Base-by-base conservation (phyloP, 805 yeast species). In the Saccharomyces eubayanus region DNA sequence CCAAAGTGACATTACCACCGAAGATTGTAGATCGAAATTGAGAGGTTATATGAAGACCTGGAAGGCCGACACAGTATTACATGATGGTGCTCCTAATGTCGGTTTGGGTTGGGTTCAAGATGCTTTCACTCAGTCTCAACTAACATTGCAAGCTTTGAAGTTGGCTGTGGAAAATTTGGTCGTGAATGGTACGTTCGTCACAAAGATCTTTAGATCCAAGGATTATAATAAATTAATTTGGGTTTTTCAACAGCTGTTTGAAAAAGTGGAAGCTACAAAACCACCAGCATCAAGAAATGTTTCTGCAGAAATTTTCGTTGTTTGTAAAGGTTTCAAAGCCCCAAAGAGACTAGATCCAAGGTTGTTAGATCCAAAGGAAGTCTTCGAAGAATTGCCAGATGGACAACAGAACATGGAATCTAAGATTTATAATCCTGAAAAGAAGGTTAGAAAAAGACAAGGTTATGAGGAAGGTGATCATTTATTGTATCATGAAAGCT, bases 61-160 rank as follows among this genome's bases (percentile, higher is more conserved):
- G 97, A 94, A 94, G 65, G 99, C 98, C 1, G 98, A 94, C 68
- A 89, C 96, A 0, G 98, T 94, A 20, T 75, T 94, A 67, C 99
- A 94, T 73, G 99, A 94, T 79, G 99, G 99, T 84, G 99, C 99
- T 29, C 99, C 99, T 30, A 94, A 94, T 67, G 98, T 94, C 63
- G 99, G 99, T 85, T 79, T 94, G 66, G 96, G 96, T n/a, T 94
- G 99, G 99, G 94, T 88, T 21, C 99, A 94, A 72, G 99, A 94
- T 82, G 99, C 99, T 1, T 94, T 89, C 74, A 89, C 98, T 1
- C 99, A 94, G 74, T 89, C 97, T 28, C 98, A 92, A 67, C 82
- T 94, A 62, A 95, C 96, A 30, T 76, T 94, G 61, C 96, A 91
- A 74, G 96, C 98, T 31, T 77, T 94, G 65, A 89, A 85, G 69